Base-by-base conservation (phyloP, 495 filamentous ascomycete genomes). In the Parachaetomium inaequale region DNA sequence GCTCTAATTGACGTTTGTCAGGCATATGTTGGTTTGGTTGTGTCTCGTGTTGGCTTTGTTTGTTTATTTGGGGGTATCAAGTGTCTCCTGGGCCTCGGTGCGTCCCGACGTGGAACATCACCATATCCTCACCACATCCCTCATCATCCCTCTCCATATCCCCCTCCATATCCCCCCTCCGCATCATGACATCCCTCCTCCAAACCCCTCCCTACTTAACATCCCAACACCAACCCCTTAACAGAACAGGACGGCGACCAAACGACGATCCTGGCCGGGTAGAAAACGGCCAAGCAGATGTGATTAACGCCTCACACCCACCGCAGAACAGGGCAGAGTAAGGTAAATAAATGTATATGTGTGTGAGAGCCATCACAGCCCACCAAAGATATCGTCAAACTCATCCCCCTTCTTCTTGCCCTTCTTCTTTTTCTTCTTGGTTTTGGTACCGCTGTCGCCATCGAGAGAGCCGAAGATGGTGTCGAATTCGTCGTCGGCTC, bases 401-500 rank as follows among this genome's bases (percentile, higher is more conserved):
- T 74, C 70, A 53, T 73, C 69, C 11, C 59, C 65, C 12, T 66
- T 65, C 15, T 63, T 68, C 26, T 63, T 64, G 47, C 67, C 70
- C 57, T 74, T 72, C 56, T 60, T 69, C 34, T 72, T 73, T 26
- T 19, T 42, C 46, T 56, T 52, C 47, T 31, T 55, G 34, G 8
- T 28, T 6, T 47, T 52, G 21, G 17, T 7, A 1, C 47, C 42
- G 31, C 25, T 53, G 0, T 59, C 45, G 10, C 43, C n/a, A n/a
- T 49, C 34, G 5, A 55, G 25, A 23, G 28, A 12, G 15, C 58
- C 63, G 55, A 78, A 78, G n/a, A 78, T 66, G 43, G 63, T 65
- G 26, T 79, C 76, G 12, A 78, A 75, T 51, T 69, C 68, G 57
- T 70, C 74, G 54, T 54, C 71, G n/a, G n/a, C n/a, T n/a, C n/a